Conservation (phyloP, 1,284 basidiomycete species). For the Trichosporon faecale region DNA sequence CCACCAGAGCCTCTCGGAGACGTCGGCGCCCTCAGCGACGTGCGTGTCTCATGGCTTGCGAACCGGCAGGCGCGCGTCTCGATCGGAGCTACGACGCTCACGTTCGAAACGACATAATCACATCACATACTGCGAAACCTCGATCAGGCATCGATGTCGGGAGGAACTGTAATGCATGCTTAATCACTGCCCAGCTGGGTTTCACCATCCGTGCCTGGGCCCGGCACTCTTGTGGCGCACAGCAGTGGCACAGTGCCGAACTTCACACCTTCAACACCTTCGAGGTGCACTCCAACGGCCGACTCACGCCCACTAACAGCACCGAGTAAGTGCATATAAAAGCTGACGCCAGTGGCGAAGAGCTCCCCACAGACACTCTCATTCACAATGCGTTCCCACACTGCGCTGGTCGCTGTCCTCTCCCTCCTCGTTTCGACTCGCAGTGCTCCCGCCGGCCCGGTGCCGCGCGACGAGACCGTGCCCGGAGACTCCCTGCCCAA, state of each 20-base stretch:
- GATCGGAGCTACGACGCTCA: constrained; percentile 74
- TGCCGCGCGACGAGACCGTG: neutral
- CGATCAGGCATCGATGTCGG: neutral
- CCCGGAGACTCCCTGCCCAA: neutral
- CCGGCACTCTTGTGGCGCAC: neutral
- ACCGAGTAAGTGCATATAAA: neutral
- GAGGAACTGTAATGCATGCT: neutral
- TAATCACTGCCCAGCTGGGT: neutral
- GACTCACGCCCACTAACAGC: neutral
- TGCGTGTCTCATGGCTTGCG: constrained; percentile 76
- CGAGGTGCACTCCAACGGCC: neutral
- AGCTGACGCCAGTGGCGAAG: neutral
- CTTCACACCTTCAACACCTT: neutral
- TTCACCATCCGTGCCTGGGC: too few relatives aligned
- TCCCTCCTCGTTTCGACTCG: neutral
- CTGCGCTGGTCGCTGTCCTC: neutral
- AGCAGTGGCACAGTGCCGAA: neutral
- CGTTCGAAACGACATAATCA: constrained; percentile 64
- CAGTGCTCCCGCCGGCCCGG: neutral
- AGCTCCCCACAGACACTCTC: neutral
- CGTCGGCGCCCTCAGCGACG: constrained; percentile 66
- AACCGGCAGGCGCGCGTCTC: constrained; percentile 75
- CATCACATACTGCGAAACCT: neutral
- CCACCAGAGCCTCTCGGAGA: constrained; percentile 42
- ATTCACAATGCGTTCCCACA: constrained; percentile 30